Evolutionary conservation across 129 eudicot genomes (phyloP), one percentile per base, ranked within the genome.

Genomic region (Escallonia herrerae): DNA sequence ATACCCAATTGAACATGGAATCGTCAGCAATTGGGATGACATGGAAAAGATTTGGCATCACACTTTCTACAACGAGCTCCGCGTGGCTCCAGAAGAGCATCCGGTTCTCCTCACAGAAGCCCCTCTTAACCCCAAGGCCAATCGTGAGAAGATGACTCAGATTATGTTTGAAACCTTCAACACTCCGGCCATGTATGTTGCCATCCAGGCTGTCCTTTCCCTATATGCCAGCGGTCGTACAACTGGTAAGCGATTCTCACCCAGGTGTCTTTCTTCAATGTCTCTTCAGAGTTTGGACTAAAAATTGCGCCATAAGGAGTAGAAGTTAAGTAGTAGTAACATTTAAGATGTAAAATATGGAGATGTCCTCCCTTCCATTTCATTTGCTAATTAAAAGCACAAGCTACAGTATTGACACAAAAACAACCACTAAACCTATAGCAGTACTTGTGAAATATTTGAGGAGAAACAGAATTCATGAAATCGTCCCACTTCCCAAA

Each of bases 41-140:
- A 90, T 90, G 97, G 97, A 90, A 71, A 90, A 90, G 56, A 90
- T 90, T 46, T 90, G 97, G 97, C 97, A 90, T 79, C 97, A 90
- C 65, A 86, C 97, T 0, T 90, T 90, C 76, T 90, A 86, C 80
- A 90, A 90, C 33, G 97, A 90, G 63, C 97, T 90, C 4, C 95
- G 97, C 75, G 97, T 89, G 40, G 94, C 96, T 46, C 96, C 96
- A 22, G 96, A 89, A 72, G 94, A 89, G 78, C 96, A 89, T 69
- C 96, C 96, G 0, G 85, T 89, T 74, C 96, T 89, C 59, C 87
- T 89, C 54, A 89, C 96, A 12, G 97, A 90, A 81, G 91, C 97
- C 5, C 95, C 97, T 62, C 95, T 90, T 8, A 90, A 90, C 60
- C 96, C 96, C 10, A 89, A 89, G 82, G 96, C 96, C 38, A 89